Conservation (phyloP, 208 protist species). For the Wallacemonas sp. region DNA sequence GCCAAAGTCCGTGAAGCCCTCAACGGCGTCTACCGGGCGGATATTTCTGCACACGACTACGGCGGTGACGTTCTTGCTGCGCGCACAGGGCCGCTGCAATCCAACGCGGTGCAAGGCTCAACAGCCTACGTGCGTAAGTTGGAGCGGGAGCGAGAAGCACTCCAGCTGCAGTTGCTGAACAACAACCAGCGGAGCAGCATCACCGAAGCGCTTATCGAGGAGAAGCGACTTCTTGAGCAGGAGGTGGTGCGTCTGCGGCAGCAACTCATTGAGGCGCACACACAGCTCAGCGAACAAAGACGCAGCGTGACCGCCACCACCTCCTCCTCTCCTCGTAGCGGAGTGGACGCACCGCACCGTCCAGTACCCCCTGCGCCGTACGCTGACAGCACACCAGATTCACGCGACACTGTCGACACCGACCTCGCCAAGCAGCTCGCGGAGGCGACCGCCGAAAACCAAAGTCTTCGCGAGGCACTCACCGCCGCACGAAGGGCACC, state of each 20-base stretch:
- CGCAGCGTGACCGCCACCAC: not conserved
- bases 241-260: constrained; percentile 40
- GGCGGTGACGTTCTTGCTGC: not conserved
- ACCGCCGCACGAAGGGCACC: constrained; percentile 10
- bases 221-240: constrained; percentile 35
- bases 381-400: not conserved
- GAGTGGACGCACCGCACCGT: constrained; percentile 3
- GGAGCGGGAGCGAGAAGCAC: constrained; percentile 35
- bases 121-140: constrained; percentile 22
- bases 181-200: constrained; percentile 5
- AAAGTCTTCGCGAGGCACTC: constrained; percentile 8
- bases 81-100: not conserved
- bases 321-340: not conserved
- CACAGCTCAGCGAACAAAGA: constrained; percentile 12
- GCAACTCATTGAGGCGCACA: constrained; percentile 3
- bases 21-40: constrained; percentile 4
- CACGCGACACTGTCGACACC: not conserved
- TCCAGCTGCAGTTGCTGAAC: constrained; percentile 21
- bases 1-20: constrained; percentile 15
- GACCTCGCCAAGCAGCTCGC: not conserved
- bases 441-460: not conserved
- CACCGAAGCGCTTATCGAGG: constrained; percentile 20
- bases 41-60: constrained; percentile 1
- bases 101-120: constrained; percentile 11
- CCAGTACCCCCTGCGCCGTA: not conserved